Base-by-base conservation (phyloP, 306 rosid species). In the Morella rubra region DNA sequence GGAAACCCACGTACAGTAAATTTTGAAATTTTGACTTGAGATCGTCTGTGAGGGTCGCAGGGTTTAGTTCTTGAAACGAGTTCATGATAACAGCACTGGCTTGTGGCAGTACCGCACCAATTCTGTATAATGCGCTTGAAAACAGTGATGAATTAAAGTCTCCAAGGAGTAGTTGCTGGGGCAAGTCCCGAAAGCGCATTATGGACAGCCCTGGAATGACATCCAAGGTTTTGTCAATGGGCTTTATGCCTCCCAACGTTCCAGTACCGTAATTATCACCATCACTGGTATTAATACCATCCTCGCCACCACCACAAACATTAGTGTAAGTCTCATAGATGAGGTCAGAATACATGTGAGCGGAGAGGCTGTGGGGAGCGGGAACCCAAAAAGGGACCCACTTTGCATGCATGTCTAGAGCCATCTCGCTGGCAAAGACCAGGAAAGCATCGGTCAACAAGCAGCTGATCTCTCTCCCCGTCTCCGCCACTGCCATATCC, bases 341-440 rank as follows among this genome's bases (percentile, higher is more conserved):
- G 9, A 74, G 20, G 4, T 76, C 61, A 5, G 82, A 81, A 46
- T 87, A 7, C 4, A 87, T 71, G 74, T 76, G 86, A 11, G 84
- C 82, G 8, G 82, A 76, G 52, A 90, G 78, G 13, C 72, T 16
- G 14, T 20, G 53, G 2, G 91, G 73, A 6, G 69, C 3, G 0
- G 86, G 65, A 13, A 51, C 0, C 91, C 87, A 87, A 53, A 86
- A 18, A 0, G 84, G 51, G 13, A 90, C 15, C 90, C 92, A 90
- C 1, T 89, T 87, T 27, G 88, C 85, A 20, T 64, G 19, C 1
- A 83, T 62, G 3, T 70, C 8, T 1, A 80, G 77, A 50, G 90
- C 85, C 15, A 84, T 19, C 9, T 5, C 1, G 1, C 70, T 16
- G 15, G 80, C 65, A 20, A 55, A 47, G 16, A 51, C 32, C 1